These are phyloP conservation scores for Penicillium manginii DNA, from an alignment of 495 filamentous ascomycete species.

Conservation along the genomic window DNA sequence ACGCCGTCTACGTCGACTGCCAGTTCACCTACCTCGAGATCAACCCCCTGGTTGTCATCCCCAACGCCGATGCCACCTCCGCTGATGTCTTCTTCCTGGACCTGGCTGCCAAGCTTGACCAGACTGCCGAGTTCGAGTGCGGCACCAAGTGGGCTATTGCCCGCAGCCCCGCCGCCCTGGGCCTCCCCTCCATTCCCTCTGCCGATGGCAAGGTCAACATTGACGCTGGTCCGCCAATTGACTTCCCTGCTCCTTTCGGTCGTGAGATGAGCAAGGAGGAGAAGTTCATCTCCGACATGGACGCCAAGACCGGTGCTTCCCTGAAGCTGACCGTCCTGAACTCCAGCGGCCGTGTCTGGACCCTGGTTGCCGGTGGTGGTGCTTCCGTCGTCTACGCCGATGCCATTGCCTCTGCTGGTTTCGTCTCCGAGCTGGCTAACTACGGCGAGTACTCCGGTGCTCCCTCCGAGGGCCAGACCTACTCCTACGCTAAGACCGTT, in stretches of 20 bases:
- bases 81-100: slow-evolving; percentile 98
- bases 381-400: slow-evolving; percentile 99
- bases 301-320: slow-evolving; percentile 98
- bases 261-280: slow-evolving; percentile 98
- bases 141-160: slow-evolving; percentile 98
- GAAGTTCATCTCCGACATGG: slow-evolving; percentile 96
- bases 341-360: slow-evolving; percentile 90
- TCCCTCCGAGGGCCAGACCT: slow-evolving; percentile 96
- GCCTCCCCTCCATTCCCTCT: slow-evolving; percentile 62
- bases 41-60: slow-evolving; percentile 97
- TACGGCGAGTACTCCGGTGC: slow-evolving; percentile 99
- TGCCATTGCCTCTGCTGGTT: slow-evolving; percentile 95
- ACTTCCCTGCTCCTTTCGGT: slow-evolving; percentile 98
- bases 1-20: slow-evolving; percentile 99
- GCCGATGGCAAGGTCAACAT: slow-evolving; percentile 80
- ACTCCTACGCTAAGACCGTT: slow-evolving; percentile 95
- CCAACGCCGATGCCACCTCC: slow-evolving; percentile 87
- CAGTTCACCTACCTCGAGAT: slow-evolving; percentile 99
- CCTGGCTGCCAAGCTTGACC: slow-evolving; percentile 97
- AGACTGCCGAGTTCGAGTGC: slow-evolving; percentile 99
- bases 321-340: slow-evolving; percentile 98
- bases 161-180: slow-evolving; percentile 83
- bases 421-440: slow-evolving; percentile 95
- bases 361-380: slow-evolving; percentile 97
- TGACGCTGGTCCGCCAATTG: slow-evolving; percentile 96